phyloP scores from a whole-genome alignment of 129 eudicot genomes.

The Pseudognaphalium luteoalbum region DNA sequence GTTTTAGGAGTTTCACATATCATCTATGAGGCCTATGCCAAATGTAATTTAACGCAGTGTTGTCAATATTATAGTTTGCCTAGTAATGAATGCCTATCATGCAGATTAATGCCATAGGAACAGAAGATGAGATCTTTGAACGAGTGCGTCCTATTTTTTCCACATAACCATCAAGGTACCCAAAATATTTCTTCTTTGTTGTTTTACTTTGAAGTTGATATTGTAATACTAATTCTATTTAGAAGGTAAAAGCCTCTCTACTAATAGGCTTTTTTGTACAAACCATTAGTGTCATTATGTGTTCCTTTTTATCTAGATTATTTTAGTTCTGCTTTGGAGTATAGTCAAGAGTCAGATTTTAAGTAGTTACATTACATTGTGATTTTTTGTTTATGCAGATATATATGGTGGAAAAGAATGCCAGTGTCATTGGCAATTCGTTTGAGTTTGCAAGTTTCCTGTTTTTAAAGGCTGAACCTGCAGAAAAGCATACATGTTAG shows the following conservation, averaged over 20 bases:
- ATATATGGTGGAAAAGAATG: conserved; percentile 26
- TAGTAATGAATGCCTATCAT: conserved; percentile 18
- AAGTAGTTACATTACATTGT: not conserved
- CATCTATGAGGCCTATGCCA: not conserved
- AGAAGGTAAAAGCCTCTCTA: conserved; percentile 4
- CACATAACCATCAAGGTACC: conserved; percentile 52
- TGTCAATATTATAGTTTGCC: not conserved
- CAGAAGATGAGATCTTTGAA: conserved; percentile 82
- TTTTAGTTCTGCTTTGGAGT: not conserved
- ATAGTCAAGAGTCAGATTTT: not conserved
- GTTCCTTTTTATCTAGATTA: not conserved
- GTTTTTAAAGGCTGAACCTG: conserved; percentile 24
- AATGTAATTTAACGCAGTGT: not conserved
- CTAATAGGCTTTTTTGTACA: not conserved
- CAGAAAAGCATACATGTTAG: conserved; percentile 7
- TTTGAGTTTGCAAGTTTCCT: conserved; percentile 6
- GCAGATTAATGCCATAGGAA: conserved; percentile 87
- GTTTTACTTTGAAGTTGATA: not conserved
- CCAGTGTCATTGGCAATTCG: conserved; percentile 6
- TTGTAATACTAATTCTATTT: not conserved
- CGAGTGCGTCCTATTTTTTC: conserved; percentile 67
- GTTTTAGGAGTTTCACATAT: not conserved
- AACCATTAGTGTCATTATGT: not conserved
- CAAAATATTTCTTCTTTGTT: not conserved
- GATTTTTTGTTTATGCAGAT: conserved; percentile 20